Percentiles rank a stretch among this genome's conserved stretches.
These are phyloP conservation scores for Populus alba DNA, from an alignment of 345 rosid genomes.

Conservation along the genomic window DNA sequence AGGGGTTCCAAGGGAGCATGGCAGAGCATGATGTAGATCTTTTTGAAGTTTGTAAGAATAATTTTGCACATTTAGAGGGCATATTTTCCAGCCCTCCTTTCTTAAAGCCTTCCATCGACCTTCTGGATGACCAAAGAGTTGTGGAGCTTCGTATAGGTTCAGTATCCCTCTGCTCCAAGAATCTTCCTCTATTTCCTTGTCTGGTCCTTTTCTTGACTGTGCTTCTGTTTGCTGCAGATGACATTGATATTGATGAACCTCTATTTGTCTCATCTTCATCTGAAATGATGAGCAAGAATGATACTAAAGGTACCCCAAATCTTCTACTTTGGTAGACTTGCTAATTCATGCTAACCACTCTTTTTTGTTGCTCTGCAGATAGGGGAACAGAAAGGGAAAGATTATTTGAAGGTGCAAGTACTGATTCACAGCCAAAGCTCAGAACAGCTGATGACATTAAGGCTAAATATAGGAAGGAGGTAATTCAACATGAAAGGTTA, in stretches of 20 bases:
- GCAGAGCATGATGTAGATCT: slow-evolving; percentile 36
- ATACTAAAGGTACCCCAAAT: slow-evolving; percentile 34
- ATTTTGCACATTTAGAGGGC: slow-evolving; percentile 49
- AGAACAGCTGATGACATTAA: slow-evolving; percentile 84
- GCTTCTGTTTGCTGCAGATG: slow-evolving; percentile 49
- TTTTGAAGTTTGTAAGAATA: slow-evolving; percentile 33
- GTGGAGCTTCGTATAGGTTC: slow-evolving; percentile 70
- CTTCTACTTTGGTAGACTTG: neutral
- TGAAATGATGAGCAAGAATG: slow-evolving; percentile 36
- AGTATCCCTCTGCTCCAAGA: slow-evolving; percentile 14
- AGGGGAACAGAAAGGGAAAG: slow-evolving; percentile 52
- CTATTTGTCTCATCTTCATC: slow-evolving; percentile 33
- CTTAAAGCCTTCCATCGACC: slow-evolving; percentile 46
- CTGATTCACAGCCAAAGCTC: slow-evolving; percentile 50
- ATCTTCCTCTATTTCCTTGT: slow-evolving; percentile 13
- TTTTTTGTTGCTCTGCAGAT: slow-evolving; percentile 39
- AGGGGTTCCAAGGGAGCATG: slow-evolving; percentile 54
- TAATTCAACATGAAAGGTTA: slow-evolving; percentile 15
- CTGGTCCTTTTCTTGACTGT: slow-evolving; percentile 12
- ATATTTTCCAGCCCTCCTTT: slow-evolving; percentile 67
- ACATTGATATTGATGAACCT: slow-evolving; percentile 67
- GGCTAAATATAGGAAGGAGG: slow-evolving; percentile 68
- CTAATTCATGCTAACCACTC: slow-evolving; percentile 8
- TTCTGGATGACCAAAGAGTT: slow-evolving; percentile 32
- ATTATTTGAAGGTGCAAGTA: slow-evolving; percentile 63